Conservation (phyloP, 2,329 filamentous ascomycete species). For the Paracoccidioides lutzii region DNA sequence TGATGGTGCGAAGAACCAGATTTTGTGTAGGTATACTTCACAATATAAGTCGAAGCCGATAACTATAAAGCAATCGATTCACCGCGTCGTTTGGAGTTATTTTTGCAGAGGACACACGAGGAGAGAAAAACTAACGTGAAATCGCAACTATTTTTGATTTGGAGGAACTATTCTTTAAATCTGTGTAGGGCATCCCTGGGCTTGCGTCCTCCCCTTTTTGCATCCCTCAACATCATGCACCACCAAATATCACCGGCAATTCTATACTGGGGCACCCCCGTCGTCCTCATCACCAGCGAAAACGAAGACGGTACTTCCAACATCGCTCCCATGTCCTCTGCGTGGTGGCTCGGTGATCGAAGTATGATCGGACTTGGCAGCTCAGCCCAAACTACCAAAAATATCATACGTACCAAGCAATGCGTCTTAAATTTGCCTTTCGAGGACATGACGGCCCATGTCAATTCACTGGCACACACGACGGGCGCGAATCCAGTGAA, state of each 20-base stretch:
- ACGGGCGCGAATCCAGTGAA: slow-evolving; percentile 21
- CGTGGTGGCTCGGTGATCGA: background rate
- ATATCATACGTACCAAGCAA: slow-evolving; percentile 42
- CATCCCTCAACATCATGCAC: background rate
- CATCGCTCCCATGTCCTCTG: slow-evolving; percentile 1
- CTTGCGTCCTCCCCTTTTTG: too few relatives aligned
- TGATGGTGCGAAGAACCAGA: background rate
- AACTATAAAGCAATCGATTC: too few relatives aligned
- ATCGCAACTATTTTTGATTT: too few relatives aligned
- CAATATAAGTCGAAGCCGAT: too few relatives aligned
- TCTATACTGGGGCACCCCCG: background rate
- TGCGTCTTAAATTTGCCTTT: slow-evolving; percentile 33
- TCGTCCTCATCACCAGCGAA: slow-evolving; percentile 2
- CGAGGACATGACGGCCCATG: slow-evolving; percentile 21
- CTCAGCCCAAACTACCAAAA: slow-evolving; percentile 11
- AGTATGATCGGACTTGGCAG: background rate
- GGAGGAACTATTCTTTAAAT: too few relatives aligned
- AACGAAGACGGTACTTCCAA: background rate
- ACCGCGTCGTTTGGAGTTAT: too few relatives aligned
- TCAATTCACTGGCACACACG: slow-evolving; percentile 31
- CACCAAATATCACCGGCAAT: slow-evolving; percentile 1
- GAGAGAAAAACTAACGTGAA: too few relatives aligned
- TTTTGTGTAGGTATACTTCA: background rate
- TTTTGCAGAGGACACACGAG: too few relatives aligned
- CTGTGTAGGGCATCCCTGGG: too few relatives aligned